phyloP scores from a whole-genome alignment of 352 stramenopile species.

The Pythium chondricola region DNA sequence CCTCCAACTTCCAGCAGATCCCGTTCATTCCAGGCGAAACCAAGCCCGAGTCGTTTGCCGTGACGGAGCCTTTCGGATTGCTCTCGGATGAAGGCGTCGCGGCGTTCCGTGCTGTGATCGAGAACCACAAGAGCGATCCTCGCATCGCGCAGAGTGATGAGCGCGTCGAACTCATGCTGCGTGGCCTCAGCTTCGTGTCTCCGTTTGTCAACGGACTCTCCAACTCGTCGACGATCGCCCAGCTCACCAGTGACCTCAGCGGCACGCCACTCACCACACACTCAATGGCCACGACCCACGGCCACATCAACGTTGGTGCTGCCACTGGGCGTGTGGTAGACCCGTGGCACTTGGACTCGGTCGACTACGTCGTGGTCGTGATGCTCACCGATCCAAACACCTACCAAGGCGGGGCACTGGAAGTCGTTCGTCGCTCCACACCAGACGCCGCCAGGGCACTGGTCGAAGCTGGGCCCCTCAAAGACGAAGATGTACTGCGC shows the following conservation, averaged over 20 bases:
- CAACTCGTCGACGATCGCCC: constrained; percentile 3
- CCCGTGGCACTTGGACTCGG: constrained; percentile 21
- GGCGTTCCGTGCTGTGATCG: constrained; percentile 15
- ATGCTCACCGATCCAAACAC: constrained; percentile 19
- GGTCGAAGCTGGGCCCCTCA: constrained; percentile 10
- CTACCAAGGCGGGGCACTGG: constrained; percentile 15
- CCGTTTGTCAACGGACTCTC: constrained; percentile 17
- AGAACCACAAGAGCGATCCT: constrained; percentile 9
- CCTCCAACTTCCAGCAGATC: constrained; percentile 15
- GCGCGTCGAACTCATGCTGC: constrained; percentile 22
- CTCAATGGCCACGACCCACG: constrained; percentile 15
- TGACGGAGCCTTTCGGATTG: constrained; percentile 16
- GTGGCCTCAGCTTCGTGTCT: constrained; percentile 15
- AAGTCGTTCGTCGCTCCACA: constrained; percentile 16
- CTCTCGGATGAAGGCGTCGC: constrained; percentile 15
- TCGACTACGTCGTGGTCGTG: constrained; percentile 24
- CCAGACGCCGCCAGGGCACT: constrained; percentile 6
- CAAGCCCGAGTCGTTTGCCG: constrained; percentile 12
- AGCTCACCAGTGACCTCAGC: constrained; percentile 14
- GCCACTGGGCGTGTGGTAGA: constrained; percentile 16
- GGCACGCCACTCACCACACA: constrained; percentile 14
- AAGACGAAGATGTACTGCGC: constrained; percentile 9
- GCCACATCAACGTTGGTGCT: constrained; percentile 20
- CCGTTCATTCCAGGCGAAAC: constrained; percentile 12
- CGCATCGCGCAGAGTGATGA: constrained; percentile 18